A percentile compares a stretch with the other conserved stretches of the same genome.
phyloP scores from a whole-genome alignment of 306 rosid species.

The Castanea crenata region DNA sequence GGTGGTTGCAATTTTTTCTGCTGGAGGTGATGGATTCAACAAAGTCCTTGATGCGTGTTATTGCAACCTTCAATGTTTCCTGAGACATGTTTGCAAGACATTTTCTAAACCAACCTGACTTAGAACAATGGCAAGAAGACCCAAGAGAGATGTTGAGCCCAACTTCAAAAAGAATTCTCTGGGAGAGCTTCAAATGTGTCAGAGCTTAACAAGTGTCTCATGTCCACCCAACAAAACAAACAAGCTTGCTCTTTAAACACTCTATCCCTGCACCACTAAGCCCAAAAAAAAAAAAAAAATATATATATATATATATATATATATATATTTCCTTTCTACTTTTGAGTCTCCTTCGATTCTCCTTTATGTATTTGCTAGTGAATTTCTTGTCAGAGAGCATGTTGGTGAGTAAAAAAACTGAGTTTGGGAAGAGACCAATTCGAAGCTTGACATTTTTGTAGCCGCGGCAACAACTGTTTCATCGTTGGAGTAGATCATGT shows the following conservation, averaged over 20 bases:
- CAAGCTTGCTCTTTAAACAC: constrained; percentile 75
- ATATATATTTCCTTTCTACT: constrained; percentile 31
- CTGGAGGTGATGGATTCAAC: background rate
- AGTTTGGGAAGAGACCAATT: constrained; percentile 73
- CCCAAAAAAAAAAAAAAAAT: constrained; percentile 45
- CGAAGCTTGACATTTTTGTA: constrained; percentile 91
- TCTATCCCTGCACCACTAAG: constrained; percentile 48
- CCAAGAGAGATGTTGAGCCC: constrained; percentile 77
- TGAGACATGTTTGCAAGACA: constrained; percentile 83
- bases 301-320: too few species aligned
- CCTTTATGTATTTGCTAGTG: constrained; percentile 35
- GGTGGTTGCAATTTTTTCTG: background rate
- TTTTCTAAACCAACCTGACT: constrained; percentile 89
- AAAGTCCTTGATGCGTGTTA: constrained; percentile 52
- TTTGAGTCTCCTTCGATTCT: constrained; percentile 40
- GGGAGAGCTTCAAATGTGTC: constrained; percentile 69
- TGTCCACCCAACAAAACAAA: constrained; percentile 87
- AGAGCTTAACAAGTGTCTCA: constrained; percentile 49
- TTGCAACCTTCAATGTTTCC: constrained; percentile 56
- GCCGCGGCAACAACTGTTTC: constrained; percentile 47
- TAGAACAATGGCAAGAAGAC: constrained; percentile 74
- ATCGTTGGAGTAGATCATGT: constrained; percentile 74
- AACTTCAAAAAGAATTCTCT: constrained; percentile 45
- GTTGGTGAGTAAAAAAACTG: constrained; percentile 49
- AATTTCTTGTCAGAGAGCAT: constrained; percentile 52